Percentiles rank a stretch among this genome's conserved stretches.
Evolutionary conservation across 345 rosid genomes (phyloP).

Genomic region (Diplotaxis tenuifolia): DNA sequence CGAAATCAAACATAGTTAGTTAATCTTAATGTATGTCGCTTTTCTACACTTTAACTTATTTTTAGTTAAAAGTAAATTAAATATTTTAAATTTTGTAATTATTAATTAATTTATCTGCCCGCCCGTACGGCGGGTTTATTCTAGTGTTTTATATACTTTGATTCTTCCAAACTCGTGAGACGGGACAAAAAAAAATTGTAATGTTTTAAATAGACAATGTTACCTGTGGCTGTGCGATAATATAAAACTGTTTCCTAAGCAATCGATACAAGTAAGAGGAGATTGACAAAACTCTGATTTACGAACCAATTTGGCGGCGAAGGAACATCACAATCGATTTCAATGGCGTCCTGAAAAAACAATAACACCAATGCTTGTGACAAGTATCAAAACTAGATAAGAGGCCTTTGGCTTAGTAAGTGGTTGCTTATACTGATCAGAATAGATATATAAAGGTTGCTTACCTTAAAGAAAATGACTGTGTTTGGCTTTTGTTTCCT

Average conservation of each 20-base stretch:
- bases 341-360: slow-evolving; percentile 22
- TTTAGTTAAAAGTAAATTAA: too few species aligned
- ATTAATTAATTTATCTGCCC: too few species aligned
- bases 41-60: too few species aligned
- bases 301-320: slow-evolving; percentile 23
- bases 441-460: background rate
- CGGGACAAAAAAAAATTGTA: background rate
- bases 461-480: slow-evolving; percentile 19
- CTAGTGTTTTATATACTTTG: background rate
- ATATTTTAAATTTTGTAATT: too few species aligned
- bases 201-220: background rate
- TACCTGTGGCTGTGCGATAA: background rate
- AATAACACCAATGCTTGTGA: background rate
- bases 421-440: too few species aligned
- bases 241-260: background rate
- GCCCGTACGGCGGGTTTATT: too few species aligned
- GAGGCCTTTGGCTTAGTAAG: too few species aligned
- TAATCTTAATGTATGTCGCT: too few species aligned
- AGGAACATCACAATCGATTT: slow-evolving; percentile 16
- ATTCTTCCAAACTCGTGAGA: slow-evolving; percentile 1
- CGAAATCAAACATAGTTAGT: too few species aligned
- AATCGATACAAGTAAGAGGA: background rate
- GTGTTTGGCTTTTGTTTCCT: slow-evolving; percentile 1
- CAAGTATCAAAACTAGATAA: background rate
- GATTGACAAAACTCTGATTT: background rate